Evolutionary conservation across 2,329 filamentous ascomycete species (phyloP), one percentile per base, ranked within the genome.

Genomic region (Arthrobotrys musiformis): DNA sequence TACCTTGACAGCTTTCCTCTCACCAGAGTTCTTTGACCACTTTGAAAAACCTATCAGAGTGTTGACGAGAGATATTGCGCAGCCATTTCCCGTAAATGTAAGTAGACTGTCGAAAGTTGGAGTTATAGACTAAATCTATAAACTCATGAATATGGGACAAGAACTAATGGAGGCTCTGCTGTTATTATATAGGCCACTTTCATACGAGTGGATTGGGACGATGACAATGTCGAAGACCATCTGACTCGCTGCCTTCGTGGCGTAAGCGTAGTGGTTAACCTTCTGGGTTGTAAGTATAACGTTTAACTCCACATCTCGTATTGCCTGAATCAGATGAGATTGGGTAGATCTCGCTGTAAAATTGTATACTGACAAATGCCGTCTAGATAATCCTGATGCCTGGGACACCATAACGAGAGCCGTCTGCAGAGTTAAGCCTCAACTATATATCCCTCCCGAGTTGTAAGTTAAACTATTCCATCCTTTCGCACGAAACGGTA

Each of bases 391-490:
- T 48, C 73, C 73, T 66, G 66, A 67, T 67, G 66, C 66, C 42
- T 77, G 73, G 73, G 73, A 67, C 19, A 30, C 44, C 26, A 42
- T 77, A 24, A 77, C 73, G 15, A 77, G 60, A 70, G 73, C 73
- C 15, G 73, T 77, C 15, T 77, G 73, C 42, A 48, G 50, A 30
- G 60, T 66, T 62, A 77, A 77, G 61, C 73, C 73, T 44, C 66
- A 70, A 37, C 73, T 77, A 17, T 77, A 77, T 35, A 77, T 77
- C 28, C 73, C 73, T 46, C 73, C 73, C 26, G 73, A 77, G n/a
- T 77, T 77, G 73, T 77, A 70, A 77, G 73, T 66, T 62, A n/a
- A 46, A 28, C 33, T 64, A n/a, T 17, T 56, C 33, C 19, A 40
- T 58, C 54, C 58, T 64, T 54, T 67, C 62, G 54, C 19, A 22